phyloP scores from a whole-genome alignment of 371 early-diverging fungal species.

The Aphelidium insulamus region DNA sequence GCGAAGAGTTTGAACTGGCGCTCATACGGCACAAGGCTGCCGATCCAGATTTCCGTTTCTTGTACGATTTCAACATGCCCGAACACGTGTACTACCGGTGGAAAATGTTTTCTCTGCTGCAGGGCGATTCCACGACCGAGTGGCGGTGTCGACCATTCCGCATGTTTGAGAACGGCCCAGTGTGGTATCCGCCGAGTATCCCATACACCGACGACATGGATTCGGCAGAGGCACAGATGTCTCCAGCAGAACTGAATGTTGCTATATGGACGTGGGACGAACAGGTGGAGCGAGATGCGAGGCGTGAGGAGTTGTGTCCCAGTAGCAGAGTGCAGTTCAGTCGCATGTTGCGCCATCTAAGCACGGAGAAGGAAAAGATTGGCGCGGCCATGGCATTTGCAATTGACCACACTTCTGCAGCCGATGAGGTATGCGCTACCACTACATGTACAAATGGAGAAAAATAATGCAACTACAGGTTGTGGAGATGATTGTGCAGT shows the following conservation, averaged over 20 bases:
- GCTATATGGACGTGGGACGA: no score
- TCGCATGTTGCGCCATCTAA: background rate
- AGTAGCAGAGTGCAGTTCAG: background rate
- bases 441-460: background rate
- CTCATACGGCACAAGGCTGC: slow-evolving; percentile 37
- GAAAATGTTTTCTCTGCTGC: slow-evolving; percentile 68
- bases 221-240: slow-evolving; percentile 6
- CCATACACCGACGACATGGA: slow-evolving; percentile 42
- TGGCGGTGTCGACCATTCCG: slow-evolving; percentile 65
- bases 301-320: background rate
- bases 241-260: slow-evolving; percentile 14
- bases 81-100: slow-evolving; percentile 81
- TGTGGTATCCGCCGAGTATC: slow-evolving; percentile 66
- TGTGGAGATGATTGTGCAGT: slow-evolving; percentile 32
- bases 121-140: slow-evolving; percentile 44
- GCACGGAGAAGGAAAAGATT: slow-evolving; percentile 16
- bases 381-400: slow-evolving; percentile 62
- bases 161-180: slow-evolving; percentile 63
- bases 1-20: slow-evolving; percentile 47
- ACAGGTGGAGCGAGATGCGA: background rate
- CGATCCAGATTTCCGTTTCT: slow-evolving; percentile 44
- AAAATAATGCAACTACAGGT: slow-evolving; percentile 13
- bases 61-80: slow-evolving; percentile 41
- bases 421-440: slow-evolving; percentile 29
- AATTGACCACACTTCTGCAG: slow-evolving; percentile 59